Base-by-base conservation (phyloP, 768 basidiomycete genomes). In the Trametes cingulata region DNA sequence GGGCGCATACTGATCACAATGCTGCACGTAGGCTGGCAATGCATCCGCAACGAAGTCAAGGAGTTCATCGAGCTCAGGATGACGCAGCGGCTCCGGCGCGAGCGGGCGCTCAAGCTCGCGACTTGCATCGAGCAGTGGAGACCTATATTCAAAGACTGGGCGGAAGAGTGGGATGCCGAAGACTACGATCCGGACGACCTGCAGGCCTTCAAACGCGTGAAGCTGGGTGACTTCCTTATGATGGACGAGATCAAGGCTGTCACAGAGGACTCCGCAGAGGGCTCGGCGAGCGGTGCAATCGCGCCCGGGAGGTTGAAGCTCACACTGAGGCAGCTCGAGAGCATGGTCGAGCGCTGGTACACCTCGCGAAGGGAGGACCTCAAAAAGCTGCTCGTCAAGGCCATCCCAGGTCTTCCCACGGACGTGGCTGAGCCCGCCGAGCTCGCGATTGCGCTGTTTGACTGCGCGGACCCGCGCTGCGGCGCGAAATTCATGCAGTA, bases 401-500 rank as follows among this genome's bases (percentile, higher is more conserved):
- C 24, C 1, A 3, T 42, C 12, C 45, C 52, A 10, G 39, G 29
- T 7, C 52, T 54, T 14, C 20, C 47, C 7, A 0, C 10, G 7
- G 14, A 37, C 25, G 13, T 33, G 29, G 29, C 8, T 2, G 49
- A 61, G 19, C 49, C 35, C 3, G 10, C 56, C 9, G 22, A 19
- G 4, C 52, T 61, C n/a, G 54, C 53, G 5, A 22, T 56, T 5
- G 35, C 41, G 9, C 20, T 24, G 20, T 61, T 61, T 33, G 40
- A 37, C 42, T 56, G 53, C 36, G 17, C 36, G 9, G 19, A 40
- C 10, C 36, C 47, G 3, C 15, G 2, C 9, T 61, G 60, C 42
- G 8, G 14, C 19, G 17, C 8, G 49, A 35, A 37, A 36, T 50
- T 52, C 49, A 52, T 62, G 55, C n/a, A 36, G 15, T 62, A 57